A percentile compares a stretch with the other conserved stretches of the same genome.
phyloP scores from a whole-genome alignment of 345 rosid genomes.

The Populus ilicifolia region DNA sequence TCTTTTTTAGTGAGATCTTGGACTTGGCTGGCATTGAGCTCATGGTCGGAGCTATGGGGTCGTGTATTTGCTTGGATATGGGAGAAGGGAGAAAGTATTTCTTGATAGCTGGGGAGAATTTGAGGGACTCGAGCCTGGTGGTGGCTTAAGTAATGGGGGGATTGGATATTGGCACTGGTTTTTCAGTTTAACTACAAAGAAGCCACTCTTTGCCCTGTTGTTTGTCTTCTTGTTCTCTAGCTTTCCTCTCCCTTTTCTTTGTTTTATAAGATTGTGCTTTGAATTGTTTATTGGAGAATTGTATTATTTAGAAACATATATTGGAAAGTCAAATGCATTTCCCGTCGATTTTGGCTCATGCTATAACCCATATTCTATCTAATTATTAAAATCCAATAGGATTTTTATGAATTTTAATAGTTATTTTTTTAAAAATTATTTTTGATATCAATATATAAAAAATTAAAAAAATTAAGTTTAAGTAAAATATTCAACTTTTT shows the following conservation, averaged over 20 bases:
- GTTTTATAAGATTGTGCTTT: background rate
- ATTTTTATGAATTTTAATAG: too few species aligned
- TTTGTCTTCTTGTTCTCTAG: background rate
- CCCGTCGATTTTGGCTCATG: too few species aligned
- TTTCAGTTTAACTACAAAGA: conserved; percentile 23
- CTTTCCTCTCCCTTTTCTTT: background rate
- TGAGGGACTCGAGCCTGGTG: background rate
- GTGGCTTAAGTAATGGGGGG: conserved; percentile 42
- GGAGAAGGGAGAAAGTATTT: background rate
- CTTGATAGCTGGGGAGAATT: background rate
- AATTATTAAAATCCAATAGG: too few species aligned
- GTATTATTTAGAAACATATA: background rate
- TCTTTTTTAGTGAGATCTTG: conserved; percentile 19
- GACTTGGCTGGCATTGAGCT: conserved; percentile 29
- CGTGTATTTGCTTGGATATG: background rate
- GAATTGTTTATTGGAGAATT: background rate
- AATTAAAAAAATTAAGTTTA: too few species aligned
- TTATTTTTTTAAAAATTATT: too few species aligned
- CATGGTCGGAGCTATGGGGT: background rate
- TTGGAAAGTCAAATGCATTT: background rate
- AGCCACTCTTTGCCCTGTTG: conserved; percentile 30
- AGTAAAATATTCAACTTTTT: too few species aligned
- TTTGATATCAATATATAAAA: too few species aligned
- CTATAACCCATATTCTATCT: too few species aligned
- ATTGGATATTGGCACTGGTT: conserved; percentile 25